Evolutionary conservation across 75 land plant genomes (phyloP), one percentile per base, ranked within the genome.

Genomic region (Cupressus sempervirens): DNA sequence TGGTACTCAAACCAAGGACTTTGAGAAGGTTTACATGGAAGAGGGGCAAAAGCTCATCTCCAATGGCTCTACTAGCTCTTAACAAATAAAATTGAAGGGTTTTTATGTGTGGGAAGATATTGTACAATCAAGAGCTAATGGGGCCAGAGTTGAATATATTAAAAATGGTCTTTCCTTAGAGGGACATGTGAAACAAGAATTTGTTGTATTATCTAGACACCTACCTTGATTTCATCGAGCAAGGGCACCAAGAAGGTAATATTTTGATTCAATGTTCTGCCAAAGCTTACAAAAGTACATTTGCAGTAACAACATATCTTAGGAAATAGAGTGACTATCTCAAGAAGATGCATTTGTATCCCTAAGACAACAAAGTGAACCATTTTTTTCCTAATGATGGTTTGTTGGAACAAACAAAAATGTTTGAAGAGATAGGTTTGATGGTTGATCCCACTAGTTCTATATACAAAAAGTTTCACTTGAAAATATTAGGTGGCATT

Each of bases 351-450:
- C 99, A 52, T 89, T 96, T 50, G 88, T 92, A 72, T 96, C 98
- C 7, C 87, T 98, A 73, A 86, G 90, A 73, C 68, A 93, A 85
- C 86, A 86, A 75, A 91, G 88, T 87, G 92, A 92, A 35, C 84
- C 36, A 83, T n/a, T 94, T 91, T 41, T 91, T 95, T 86, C 99
- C 99, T 30, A 98, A 96, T 91, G 93, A 93, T 91, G 98, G 97
- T 7, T 98, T 98, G 84, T 85, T 93, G 82, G 94, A 93, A n/a
- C 99, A 98, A 97, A 98, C 95, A 88, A 94, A 91, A 84, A 86
- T 98, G 91, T 98, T 95, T 88, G 99, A 96, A 68, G 93, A 95
- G 23, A 98, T 98, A 98, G 98, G 96, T 11, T 95, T 91, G 83
- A 90, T 86, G 81, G 97, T 98, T 67, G 94, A 98, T 86, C 90